phyloP scores from a whole-genome alignment of 129 eudicot genomes.

The Apium graveolens region DNA sequence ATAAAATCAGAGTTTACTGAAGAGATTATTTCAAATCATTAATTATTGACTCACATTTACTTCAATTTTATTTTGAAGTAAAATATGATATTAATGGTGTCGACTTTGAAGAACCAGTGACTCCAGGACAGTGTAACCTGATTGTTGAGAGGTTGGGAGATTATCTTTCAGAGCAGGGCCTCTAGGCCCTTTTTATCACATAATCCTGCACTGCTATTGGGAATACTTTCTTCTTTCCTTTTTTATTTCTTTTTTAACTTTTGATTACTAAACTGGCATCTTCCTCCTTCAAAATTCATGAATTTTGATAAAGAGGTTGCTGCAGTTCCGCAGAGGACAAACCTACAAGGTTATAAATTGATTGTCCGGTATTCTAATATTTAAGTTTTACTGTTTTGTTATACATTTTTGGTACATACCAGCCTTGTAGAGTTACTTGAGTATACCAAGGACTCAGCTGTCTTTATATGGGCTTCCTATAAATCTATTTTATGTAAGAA shows the following conservation, averaged over 20 bases:
- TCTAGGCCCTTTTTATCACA: constrained; percentile 1
- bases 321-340: constrained; percentile 2
- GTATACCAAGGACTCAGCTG: neutral
- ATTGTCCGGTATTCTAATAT: neutral
- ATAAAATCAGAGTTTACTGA: too few species aligned
- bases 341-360: constrained; percentile 1
- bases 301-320: neutral
- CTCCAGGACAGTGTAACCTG: constrained; percentile 95
- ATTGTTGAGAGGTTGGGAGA: constrained; percentile 92
- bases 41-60: too few species aligned
- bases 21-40: too few species aligned
- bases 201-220: neutral
- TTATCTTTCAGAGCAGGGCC: constrained; percentile 77
- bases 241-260: neutral
- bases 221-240: neutral
- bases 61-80: too few species aligned
- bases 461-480: neutral
- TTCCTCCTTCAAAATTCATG: constrained; percentile 4
- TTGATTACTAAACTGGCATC: neutral
- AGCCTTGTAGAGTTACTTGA: neutral
- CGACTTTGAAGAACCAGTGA: constrained; percentile 89
- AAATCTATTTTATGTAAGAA: neutral
- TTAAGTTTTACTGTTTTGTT: neutral
- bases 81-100: too few species aligned
- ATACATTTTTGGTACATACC: neutral